These are phyloP conservation scores for Rhizophora apiculata DNA, from an alignment of 345 rosid species.

Conservation along the genomic window DNA sequence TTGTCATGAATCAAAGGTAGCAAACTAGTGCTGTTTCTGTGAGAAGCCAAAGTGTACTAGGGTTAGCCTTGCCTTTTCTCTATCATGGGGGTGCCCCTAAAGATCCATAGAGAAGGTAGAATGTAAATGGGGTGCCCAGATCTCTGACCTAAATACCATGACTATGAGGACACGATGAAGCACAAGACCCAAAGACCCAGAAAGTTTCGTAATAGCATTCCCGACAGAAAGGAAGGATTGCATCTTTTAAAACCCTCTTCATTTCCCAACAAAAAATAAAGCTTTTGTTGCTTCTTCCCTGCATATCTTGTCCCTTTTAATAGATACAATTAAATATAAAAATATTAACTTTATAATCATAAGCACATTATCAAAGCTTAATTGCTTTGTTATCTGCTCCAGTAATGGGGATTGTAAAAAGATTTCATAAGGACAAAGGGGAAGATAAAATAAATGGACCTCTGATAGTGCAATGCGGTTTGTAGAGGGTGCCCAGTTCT, in stretches of 20 bases:
- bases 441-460: slow-evolving; percentile 37
- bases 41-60: not conserved
- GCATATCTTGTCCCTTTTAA: slow-evolving; percentile 7
- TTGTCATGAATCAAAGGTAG: not conserved
- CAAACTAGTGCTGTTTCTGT: not conserved
- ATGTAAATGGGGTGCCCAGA: slow-evolving; percentile 8
- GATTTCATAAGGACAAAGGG: slow-evolving; percentile 9
- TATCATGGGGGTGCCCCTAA: slow-evolving; percentile 9
- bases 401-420: slow-evolving; percentile 5
- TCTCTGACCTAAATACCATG: slow-evolving; percentile 19
- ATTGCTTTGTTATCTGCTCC: slow-evolving; percentile 5
- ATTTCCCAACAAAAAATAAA: slow-evolving; percentile 55
- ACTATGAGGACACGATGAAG: slow-evolving; percentile 22
- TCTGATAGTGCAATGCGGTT: slow-evolving; percentile 67
- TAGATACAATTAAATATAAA: not conserved
- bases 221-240: slow-evolving; percentile 92
- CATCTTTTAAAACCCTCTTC: slow-evolving; percentile 63
- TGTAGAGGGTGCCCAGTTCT: slow-evolving; percentile 59
- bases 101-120: not conserved
- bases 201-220: slow-evolving; percentile 52
- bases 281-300: slow-evolving; percentile 28
- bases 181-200: slow-evolving; percentile 37
- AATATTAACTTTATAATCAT: not conserved
- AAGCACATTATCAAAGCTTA: slow-evolving; percentile 15
- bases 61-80: slow-evolving; percentile 24